Evolutionary conservation across 345 rosid species (phyloP), one percentile per base, ranked within the genome.

Genomic region (Punica granatum): DNA sequence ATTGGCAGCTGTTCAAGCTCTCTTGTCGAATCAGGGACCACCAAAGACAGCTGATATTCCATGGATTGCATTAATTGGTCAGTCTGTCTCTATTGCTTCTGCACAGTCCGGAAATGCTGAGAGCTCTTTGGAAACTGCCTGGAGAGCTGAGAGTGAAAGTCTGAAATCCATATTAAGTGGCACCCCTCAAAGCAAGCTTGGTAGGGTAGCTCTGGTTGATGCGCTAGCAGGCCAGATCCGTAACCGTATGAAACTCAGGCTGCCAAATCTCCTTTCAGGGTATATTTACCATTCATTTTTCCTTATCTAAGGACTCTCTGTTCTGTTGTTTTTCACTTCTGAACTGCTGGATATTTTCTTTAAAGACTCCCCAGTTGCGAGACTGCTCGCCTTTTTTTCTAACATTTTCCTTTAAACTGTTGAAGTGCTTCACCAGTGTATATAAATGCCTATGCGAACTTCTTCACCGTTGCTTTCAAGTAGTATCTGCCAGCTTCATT

Each of bases 61-160:
- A 5, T 95, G 99, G 99, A 90, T 95, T 80, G 99, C 98, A 69
- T 69, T 92, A 78, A 95, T 95, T 73, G 99, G 99, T 70, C 99
- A 95, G 63, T 84, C 99, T 66, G 97, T 95, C 64, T 76, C 98
- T 34, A 92, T 95, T 58, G 90, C 97, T 37, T 84, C 99, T 63
- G 84, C 95, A 64, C 88, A 87, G 74, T 82, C 99, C 67, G 96
- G 92, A 56, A 78, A 79, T 30, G 69, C 89, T 65, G 98, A 95
- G 71, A 92, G 78, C 77, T 90, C 99, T 68, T 82, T 95, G 73
- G 99, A 95, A 82, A 92, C 93, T 74, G 99, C 97, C n/a, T 88
- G 99, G 99, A 88, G 87, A n/a, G 98, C 97, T 28, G 98, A 92
- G 89, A 90, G 86, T 69, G 97, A 92, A 75, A 90, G 92, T 77